Base-by-base conservation (phyloP, 106 monocot genomes). In the Alisma plantagoaquatica region DNA sequence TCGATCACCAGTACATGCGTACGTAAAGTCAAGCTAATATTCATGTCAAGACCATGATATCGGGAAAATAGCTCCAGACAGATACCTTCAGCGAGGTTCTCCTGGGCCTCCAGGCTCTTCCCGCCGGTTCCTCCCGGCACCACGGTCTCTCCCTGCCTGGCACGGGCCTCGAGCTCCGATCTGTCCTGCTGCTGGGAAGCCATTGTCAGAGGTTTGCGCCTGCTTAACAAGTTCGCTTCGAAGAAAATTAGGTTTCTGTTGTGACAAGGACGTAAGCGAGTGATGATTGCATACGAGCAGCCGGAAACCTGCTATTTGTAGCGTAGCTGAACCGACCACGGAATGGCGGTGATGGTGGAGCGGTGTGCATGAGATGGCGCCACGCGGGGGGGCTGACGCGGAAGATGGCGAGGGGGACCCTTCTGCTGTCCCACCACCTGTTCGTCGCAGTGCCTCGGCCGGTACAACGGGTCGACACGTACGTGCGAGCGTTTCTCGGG, bases 101-200 rank as follows among this genome's bases (percentile, higher is more conserved):
- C 75, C 35, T 84, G 91, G 10, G 80, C 84, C 51, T 81, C 77
- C 10, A 91, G 71, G 74, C 81, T 91, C 75, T 72, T 91, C 23
- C 84, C 84, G 10, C 91, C 84, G 15, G 77, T 91, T 9, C 91
- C 91, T 10, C 91, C 84, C n/a, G 84, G 80, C 19, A 84, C 72
- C 9, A 84, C 84, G 12, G 75, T 82, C 80, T 80, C 75, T 0
- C 84, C 84, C 33, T 77, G 63, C 57, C 46, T 63, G 1, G 83
- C 88, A 48, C 50, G 51, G 11, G 53, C 73, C 43, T 91, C 84
- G 22, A 84, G 71, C 56, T 91, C 65, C 10, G 35, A 10, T 38
- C 77, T 68, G 33, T 73, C 70, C 59, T 91, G 60, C 59, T 84
- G 64, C 8, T 43, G 53, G 11, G 71, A 73, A n/a, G 88, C 46